Conservation (phyloP, 192 early-diverging fungal species). For the Gaertneriomyces sp. region DNA sequence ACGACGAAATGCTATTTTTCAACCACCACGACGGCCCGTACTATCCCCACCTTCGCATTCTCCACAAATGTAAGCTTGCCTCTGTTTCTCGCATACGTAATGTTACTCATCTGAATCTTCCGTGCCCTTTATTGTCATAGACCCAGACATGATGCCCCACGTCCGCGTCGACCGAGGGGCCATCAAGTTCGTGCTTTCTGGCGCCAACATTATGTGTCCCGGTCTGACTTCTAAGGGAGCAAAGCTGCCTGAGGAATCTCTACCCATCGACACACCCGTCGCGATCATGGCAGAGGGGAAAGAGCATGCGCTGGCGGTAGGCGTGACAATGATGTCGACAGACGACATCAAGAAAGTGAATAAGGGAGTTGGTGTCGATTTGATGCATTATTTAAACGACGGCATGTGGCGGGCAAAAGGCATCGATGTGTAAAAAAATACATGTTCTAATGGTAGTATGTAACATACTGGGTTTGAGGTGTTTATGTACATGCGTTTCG, state of each 20-base stretch:
- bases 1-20: conserved; percentile 86
- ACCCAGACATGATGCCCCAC: conserved; percentile 85
- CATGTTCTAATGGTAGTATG: too few relatives aligned
- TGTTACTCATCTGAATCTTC: conserved; percentile 8
- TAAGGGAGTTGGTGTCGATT: conserved; percentile 87
- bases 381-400: conserved; percentile 85
- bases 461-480: too few relatives aligned
- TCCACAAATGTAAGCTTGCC: conserved; percentile 77
- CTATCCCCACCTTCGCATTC: conserved; percentile 76
- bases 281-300: conserved; percentile 95
- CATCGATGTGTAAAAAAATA: too few relatives aligned
- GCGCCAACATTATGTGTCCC: conserved; percentile 98
- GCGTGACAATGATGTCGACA: conserved; percentile 81
- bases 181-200: conserved; percentile 95
- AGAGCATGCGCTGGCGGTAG: conserved; percentile 88
- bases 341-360: conserved; percentile 78
- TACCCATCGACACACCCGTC: conserved; percentile 71
- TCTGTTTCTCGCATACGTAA: neutral
- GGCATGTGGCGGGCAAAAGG: conserved; percentile 39
- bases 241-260: conserved; percentile 58
- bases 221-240: conserved; percentile 94
- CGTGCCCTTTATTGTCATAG: conserved; percentile 29
- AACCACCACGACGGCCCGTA: conserved; percentile 93
- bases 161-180: conserved; percentile 95
- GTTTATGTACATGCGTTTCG: too few relatives aligned